These are phyloP conservation scores for Ceratocystiopsis minuta DNA, from an alignment of 2,329 filamentous ascomycete genomes.

Conservation along the genomic window DNA sequence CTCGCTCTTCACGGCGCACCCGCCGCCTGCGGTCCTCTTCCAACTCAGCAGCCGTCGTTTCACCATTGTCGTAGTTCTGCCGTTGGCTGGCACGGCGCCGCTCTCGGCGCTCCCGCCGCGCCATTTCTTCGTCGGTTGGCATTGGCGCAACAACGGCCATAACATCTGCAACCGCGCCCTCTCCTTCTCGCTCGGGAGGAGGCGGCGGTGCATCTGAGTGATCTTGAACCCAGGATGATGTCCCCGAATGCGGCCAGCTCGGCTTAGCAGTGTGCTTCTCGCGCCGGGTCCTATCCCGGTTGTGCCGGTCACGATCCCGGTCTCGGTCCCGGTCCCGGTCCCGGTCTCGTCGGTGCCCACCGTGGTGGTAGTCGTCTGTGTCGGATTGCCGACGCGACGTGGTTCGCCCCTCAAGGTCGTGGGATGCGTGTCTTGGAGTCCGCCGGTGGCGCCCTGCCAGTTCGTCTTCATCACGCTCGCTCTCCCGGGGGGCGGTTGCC, in stretches of 20 bases:
- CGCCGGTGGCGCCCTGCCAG: conserved; percentile 28
- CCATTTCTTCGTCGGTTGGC: conserved; percentile 25
- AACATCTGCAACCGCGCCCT: conserved; percentile 11
- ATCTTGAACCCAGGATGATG: conserved; percentile 48
- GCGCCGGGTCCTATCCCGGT: conserved; percentile 18
- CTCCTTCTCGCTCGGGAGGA: conserved; percentile 20
- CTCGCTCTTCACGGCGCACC: conserved; percentile 15
- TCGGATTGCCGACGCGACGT: conserved; percentile 25
- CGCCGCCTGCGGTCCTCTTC: conserved; percentile 15
- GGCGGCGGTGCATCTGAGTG: conserved; percentile 43
- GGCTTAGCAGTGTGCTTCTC: conserved; percentile 13
- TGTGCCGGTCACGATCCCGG: not conserved
- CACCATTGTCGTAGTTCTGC: conserved; percentile 18
- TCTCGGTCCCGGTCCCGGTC: too few species aligned
- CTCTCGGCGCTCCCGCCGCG: conserved; percentile 31
- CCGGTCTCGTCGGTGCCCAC: not conserved
- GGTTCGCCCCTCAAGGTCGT: conserved; percentile 22
- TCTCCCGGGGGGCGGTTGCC: too few species aligned
- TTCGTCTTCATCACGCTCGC: conserved; percentile 37
- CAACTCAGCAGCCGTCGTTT: conserved; percentile 15
- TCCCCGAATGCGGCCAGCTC: conserved; percentile 44
- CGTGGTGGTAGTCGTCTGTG: conserved; percentile 21
- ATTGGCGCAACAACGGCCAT: conserved; percentile 13
- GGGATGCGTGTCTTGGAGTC: conserved; percentile 30
- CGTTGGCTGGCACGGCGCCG: conserved; percentile 25